Evolutionary conservation across 148 eudicot genomes (phyloP), one percentile per base, ranked within the genome.

Genomic region (Camellia lanceoleosa): DNA sequence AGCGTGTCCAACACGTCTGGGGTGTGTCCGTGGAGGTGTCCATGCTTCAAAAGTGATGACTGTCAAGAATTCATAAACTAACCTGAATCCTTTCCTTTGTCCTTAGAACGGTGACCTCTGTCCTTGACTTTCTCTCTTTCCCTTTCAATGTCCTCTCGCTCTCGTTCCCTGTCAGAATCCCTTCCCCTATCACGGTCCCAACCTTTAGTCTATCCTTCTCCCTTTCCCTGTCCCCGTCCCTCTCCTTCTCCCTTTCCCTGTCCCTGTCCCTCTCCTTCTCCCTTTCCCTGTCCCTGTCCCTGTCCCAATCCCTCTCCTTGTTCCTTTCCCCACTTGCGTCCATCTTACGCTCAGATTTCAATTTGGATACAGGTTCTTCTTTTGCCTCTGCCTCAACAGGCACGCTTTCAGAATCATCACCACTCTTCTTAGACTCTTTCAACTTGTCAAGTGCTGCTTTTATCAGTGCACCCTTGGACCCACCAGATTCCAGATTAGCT

Each of bases 101-200:
- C 97, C 82, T 89, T 87, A 42, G 90, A 87, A 18, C 91, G 93
- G 79, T 88, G 91, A 56, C 84, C 79, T 86, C 90, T 92, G 66
- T 89, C 95, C 85, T 84, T 93, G 43, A 80, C 78, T 75, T 83
- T 92, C 55, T 92, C 94, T 87, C 92, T 86, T 18, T 89, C 94
- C 72, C 99, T 82, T 59, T 90, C 97, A 55, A 62, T 9, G 46
- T 94, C 97, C 66, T 92, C 92, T 82, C 89, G 78, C 56, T 92
- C 95, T 70, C 93, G 83, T 63, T 94, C 97, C 86, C 97, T 82
- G 62, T 91, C 96, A 78, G 95, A 92, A 76, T 90, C 98, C 85
- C 91, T 89, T 76, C 93, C 95, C 81, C 97, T 84, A 1, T 90
- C 97, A 76, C 89, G 92, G 68, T 93, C 93, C 54, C 91, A 84